Conservation (phyloP, 352 stramenopile genomes). For the Globisporangium irregulare region DNA sequence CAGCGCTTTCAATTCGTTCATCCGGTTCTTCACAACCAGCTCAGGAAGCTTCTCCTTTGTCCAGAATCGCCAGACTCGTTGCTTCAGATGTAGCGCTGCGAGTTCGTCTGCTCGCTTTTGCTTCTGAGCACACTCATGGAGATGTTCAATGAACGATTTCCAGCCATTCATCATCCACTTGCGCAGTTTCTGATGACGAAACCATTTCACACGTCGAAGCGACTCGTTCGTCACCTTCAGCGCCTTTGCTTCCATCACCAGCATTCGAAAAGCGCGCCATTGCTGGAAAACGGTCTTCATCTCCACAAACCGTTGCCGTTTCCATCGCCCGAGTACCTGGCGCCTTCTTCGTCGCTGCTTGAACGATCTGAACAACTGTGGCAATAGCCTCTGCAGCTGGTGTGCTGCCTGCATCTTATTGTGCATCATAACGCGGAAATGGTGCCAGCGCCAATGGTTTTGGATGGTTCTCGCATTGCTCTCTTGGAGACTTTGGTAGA, state of each 20-base stretch:
- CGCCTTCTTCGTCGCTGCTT: slow-evolving; percentile 8
- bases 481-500: slow-evolving; percentile 6
- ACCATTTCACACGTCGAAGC: slow-evolving; percentile 20
- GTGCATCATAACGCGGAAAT: slow-evolving; percentile 7
- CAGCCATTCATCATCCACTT: slow-evolving; percentile 18
- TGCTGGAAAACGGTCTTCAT: slow-evolving; percentile 11
- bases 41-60: neutral
- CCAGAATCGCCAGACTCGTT: slow-evolving; percentile 12
- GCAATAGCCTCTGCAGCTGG: slow-evolving; percentile 12
- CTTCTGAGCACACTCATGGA: neutral
- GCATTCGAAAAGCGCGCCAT: slow-evolving; percentile 15
- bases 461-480: slow-evolving; percentile 12
- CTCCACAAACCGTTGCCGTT: neutral
- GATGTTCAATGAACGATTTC: slow-evolving; percentile 13
- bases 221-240: slow-evolving; percentile 12
- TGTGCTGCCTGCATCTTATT: neutral
- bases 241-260: slow-evolving; percentile 7
- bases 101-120: neutral
- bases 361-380: slow-evolving; percentile 7
- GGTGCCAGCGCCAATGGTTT: slow-evolving; percentile 16
- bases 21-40: slow-evolving; percentile 7
- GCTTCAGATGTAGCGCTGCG: neutral
- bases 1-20: slow-evolving; percentile 13
- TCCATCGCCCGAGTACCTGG: slow-evolving; percentile 18
- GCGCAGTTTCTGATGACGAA: slow-evolving; percentile 26